Conservation (phyloP, 345 rosid genomes). For the Populus ilicifolia region DNA sequence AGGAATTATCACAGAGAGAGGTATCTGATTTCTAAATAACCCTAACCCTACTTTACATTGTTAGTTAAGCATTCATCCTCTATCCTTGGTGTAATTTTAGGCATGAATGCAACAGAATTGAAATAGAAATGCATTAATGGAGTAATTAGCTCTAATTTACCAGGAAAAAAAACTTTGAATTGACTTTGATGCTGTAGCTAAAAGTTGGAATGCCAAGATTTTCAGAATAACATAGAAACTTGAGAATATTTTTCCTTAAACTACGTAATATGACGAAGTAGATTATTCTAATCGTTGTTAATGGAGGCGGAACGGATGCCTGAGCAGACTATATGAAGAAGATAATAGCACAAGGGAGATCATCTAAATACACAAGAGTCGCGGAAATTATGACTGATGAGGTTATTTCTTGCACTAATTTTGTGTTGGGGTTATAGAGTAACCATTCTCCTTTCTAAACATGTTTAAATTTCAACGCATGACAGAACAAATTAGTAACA, state of each 20-base stretch:
- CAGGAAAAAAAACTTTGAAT: background rate
- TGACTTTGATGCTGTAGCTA: background rate
- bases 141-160: background rate
- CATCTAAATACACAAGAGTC: conserved; percentile 62
- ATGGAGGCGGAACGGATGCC: conserved; percentile 18
- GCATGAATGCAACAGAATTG: background rate
- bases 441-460: background rate
- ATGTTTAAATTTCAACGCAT: background rate
- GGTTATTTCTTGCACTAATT: conserved; percentile 33
- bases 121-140: background rate
- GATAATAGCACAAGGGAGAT: conserved; percentile 61
- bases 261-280: background rate
- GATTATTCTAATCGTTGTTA: background rate
- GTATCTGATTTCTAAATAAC: conserved; percentile 22
- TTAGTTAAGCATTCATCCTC: background rate
- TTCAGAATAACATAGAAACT: background rate
- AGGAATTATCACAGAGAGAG: conserved; percentile 91
- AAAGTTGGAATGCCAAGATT: background rate
- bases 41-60: background rate
- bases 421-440: background rate
- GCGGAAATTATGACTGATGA: conserved; percentile 80
- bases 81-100: background rate
- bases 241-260: background rate
- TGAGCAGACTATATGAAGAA: conserved; percentile 69
- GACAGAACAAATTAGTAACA: conserved; percentile 59